Base-by-base conservation (phyloP, 2,329 filamentous ascomycete species). In the Colletotrichum noveboracense region DNA sequence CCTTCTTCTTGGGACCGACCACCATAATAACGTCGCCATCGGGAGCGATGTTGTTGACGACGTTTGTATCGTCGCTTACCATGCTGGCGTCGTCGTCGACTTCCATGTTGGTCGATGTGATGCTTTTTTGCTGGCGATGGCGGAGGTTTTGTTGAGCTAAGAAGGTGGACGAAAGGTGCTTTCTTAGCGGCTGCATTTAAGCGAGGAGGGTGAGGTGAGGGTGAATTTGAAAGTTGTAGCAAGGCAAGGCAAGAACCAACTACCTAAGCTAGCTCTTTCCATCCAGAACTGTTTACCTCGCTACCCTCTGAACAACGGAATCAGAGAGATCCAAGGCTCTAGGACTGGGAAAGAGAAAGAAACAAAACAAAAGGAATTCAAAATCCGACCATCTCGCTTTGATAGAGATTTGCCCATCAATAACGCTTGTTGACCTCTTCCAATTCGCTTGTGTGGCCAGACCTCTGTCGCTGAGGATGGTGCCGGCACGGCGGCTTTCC, bases 271-370 rank as follows among this genome's bases (percentile, higher is more conserved):
- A 6, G 38, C 38, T 43, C 38, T 43, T 43, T 43, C 18, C 38
- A 2, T 43, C 8, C 18, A 0, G 9, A 18, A 7, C 38, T 5
- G 9, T 43, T 1, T 1, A n/a, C 16, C 8, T 10, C 7, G 38
- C 16, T 6, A 18, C 18, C 9, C 38, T 18, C 5, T 18, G 16
- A 18, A 43, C 7, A 43, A n/a, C 5, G 36, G 16, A 5, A 9
- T 43, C 36, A n/a, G 36, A 43, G 36, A 43, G 8, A 3, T 43
- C 36, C 36, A 18, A 43, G 7, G 8, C 8, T 3, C 16, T 8
- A 43, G 36, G 7, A 43, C 30, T 32, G 30, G 5, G 7, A 5
- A 16, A 38, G 38, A 6, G 16, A 43, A n/a, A 43, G 16, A 43
- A 10, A n/a, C 7, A 3, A 43, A 43, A n/a, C 38, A 43, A n/a